These are phyloP conservation scores for Xylaria arbuscula DNA, from an alignment of 2,329 filamentous ascomycete species.

Conservation along the genomic window DNA sequence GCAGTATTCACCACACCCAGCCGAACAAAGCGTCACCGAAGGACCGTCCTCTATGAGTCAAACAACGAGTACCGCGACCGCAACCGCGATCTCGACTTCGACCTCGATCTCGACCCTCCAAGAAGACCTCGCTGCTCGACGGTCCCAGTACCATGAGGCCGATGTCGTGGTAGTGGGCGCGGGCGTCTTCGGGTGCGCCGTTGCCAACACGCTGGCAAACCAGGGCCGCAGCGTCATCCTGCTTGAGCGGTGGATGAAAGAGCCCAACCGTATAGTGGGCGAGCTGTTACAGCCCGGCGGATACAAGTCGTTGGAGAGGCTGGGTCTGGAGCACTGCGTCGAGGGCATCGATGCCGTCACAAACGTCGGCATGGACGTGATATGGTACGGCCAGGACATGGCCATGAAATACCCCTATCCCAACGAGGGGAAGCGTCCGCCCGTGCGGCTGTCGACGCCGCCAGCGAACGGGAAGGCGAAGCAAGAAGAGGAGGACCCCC, in stretches of 20 bases:
- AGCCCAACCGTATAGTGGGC: constrained; percentile 95
- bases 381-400: constrained; percentile 80
- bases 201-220: constrained; percentile 84
- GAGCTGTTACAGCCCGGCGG: constrained; percentile 95
- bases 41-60: constrained; percentile 33
- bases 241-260: constrained; percentile 87
- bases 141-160: constrained; percentile 69
- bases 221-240: constrained; percentile 92
- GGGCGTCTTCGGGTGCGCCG: constrained; percentile 87
- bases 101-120: constrained; percentile 27
- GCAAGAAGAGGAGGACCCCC: constrained; percentile 45
- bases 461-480: constrained; percentile 43
- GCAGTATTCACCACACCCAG: background rate
- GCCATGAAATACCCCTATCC: constrained; percentile 82
- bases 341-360: constrained; percentile 88
- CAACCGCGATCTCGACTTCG: constrained; percentile 22
- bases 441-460: constrained; percentile 16
- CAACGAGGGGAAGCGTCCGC: constrained; percentile 52
- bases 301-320: constrained; percentile 79
- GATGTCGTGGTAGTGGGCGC: constrained; percentile 95
- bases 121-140: constrained; percentile 59
- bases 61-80: constrained; percentile 29
- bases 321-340: constrained; percentile 84
- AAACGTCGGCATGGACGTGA: constrained; percentile 87
- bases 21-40: constrained; percentile 6